Percentiles rank a stretch among this genome's conserved stretches.
phyloP scores from a whole-genome alignment of 805 yeast species.

The Metschnikowia baotianmanensis region DNA sequence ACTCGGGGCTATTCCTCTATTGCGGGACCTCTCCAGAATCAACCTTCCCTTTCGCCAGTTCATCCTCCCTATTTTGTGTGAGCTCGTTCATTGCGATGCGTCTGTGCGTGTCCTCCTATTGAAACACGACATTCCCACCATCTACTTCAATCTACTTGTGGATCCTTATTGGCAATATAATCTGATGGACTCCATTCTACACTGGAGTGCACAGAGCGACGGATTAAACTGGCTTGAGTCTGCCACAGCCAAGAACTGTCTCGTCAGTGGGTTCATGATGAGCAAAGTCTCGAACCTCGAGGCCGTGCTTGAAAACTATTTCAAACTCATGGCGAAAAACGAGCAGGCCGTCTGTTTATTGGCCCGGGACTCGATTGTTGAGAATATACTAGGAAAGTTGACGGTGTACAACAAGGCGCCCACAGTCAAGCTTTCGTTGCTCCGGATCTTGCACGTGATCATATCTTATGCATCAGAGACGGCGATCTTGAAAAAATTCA shows the following conservation, averaged over 20 bases:
- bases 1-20: slow-evolving; percentile 46
- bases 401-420: slow-evolving; percentile 28
- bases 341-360: slow-evolving; percentile 22
- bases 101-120: slow-evolving; percentile 37
- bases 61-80: slow-evolving; percentile 51
- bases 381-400: slow-evolving; percentile 31
- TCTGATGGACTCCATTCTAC: slow-evolving; percentile 49
- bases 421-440: slow-evolving; percentile 37
- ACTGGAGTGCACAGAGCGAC: slow-evolving; percentile 36
- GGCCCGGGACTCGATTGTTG: slow-evolving; percentile 27
- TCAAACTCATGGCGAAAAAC: slow-evolving; percentile 30
- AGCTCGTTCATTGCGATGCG: slow-evolving; percentile 46
- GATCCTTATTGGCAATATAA: slow-evolving; percentile 60
- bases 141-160: slow-evolving; percentile 39
- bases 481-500: background rate
- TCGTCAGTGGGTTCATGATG: slow-evolving; percentile 40
- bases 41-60: slow-evolving; percentile 50
- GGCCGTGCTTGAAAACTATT: slow-evolving; percentile 40
- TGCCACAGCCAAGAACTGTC: slow-evolving; percentile 28
- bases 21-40: slow-evolving; percentile 37
- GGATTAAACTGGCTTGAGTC: slow-evolving; percentile 22
- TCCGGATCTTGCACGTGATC: slow-evolving; percentile 17
- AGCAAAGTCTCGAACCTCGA: slow-evolving; percentile 43
- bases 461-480: slow-evolving; percentile 1
- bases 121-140: slow-evolving; percentile 36